A percentile compares a stretch with the other conserved stretches of the same genome.
Evolutionary conservation across 2,329 filamentous ascomycete species (phyloP).

Genomic region (Fusarium paranaense): DNA sequence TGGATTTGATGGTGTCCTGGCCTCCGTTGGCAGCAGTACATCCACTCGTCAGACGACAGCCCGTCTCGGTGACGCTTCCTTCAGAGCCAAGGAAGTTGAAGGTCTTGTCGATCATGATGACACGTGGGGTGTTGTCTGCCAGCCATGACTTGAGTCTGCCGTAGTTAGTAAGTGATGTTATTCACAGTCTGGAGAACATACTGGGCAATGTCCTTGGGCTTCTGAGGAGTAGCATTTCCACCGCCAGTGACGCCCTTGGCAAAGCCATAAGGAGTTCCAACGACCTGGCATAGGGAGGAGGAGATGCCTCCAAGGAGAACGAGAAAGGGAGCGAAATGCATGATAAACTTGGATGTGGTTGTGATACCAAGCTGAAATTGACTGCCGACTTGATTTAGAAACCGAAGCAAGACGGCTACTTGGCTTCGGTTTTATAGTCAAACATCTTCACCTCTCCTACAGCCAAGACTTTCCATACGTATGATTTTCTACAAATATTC

Average conservation of each 20-base stretch:
- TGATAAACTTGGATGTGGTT: neutral
- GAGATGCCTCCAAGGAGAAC: neutral
- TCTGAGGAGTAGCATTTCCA: neutral
- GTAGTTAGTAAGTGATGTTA: neutral
- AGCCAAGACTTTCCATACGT: neutral
- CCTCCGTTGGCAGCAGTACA: conserved; percentile 34
- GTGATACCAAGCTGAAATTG: neutral
- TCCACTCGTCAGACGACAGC: conserved; percentile 29
- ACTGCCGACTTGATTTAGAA: neutral
- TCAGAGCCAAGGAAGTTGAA: conserved; percentile 42
- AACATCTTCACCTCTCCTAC: neutral
- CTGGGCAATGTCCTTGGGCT: conserved; percentile 1
- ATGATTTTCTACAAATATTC: neutral
- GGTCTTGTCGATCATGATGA: conserved; percentile 50
- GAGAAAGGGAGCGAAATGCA: neutral
- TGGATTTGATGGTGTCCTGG: conserved; percentile 32
- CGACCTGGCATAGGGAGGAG: neutral
- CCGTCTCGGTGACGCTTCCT: conserved; percentile 29
- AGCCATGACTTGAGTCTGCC: neutral
- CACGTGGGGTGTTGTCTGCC: conserved; percentile 35
- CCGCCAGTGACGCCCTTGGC: neutral
- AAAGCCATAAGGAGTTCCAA: neutral
- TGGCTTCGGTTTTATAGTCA: neutral
- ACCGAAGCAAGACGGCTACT: neutral
- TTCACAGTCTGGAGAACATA: neutral